Percentiles rank a stretch among this genome's conserved stretches.
phyloP scores from a whole-genome alignment of 306 rosid genomes.

The Sechiopsis laciniata region DNA sequence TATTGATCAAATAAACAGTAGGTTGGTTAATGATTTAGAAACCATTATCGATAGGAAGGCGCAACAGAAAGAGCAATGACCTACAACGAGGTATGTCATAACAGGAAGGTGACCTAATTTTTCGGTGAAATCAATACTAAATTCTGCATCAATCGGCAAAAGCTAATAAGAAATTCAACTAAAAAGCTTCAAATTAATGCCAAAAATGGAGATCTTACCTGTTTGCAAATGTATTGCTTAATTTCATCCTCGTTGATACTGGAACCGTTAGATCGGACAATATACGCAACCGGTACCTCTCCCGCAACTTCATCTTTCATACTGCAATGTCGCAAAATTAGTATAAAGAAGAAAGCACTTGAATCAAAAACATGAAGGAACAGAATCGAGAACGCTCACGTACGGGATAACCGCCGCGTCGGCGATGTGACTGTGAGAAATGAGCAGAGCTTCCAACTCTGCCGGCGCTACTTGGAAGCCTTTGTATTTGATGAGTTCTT shows the following conservation, averaged over 20 bases:
- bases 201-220: conserved; percentile 35
- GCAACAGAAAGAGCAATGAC: not conserved
- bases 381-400: not conserved
- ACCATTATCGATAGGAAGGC: not conserved
- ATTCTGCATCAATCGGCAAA: not conserved
- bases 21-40: not conserved
- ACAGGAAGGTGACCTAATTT: not conserved
- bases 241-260: conserved; percentile 61
- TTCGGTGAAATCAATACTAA: not conserved
- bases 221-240: conserved; percentile 59
- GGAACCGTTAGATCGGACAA: conserved; percentile 56
- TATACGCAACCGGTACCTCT: conserved; percentile 82
- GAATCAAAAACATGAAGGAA: not conserved
- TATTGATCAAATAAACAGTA: not conserved
- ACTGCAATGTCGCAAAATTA: conserved; percentile 35
- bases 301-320: conserved; percentile 84
- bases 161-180: not conserved
- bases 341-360: not conserved
- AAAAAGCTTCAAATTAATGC: not conserved
- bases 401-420: conserved; percentile 43
- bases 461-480: conserved; percentile 91
- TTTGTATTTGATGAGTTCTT: conserved; percentile 79
- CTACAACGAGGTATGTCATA: not conserved
- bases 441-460: conserved; percentile 69
- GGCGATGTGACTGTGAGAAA: conserved; percentile 53